Evolutionary conservation across 345 rosid genomes (phyloP), one percentile per base, ranked within the genome.

Genomic region (Arabidopsis arenosa): DNA sequence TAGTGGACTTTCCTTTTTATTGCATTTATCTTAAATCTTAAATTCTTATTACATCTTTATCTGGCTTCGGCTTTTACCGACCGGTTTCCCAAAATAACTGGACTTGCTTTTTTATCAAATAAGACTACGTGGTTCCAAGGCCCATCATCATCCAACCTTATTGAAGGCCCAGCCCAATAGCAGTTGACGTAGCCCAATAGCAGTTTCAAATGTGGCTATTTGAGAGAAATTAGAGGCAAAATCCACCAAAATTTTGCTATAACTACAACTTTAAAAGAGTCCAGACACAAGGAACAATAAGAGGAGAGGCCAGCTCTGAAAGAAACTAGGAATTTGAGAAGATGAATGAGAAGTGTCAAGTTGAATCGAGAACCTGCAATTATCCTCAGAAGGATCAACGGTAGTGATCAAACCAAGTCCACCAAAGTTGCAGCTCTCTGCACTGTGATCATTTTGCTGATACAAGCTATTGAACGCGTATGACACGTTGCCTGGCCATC

Each of bases 381-480:
- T 79, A 47, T 75, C 87, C 49, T 74, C 62, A 5, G 97, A 93
- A 11, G 97, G 97, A 81, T 93, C 92, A 17, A 88, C 93, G n/a
- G 90, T 85, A 0, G 97, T 89, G 75, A 93, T 84, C 89, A 93
- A 80, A 70, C 96, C 94, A 77, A 93, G 82, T 2, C 97, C 96
- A 32, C 88, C 91, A 80, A 91, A 93, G 73, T 88, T 79, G 75
- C 96, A 93, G 86, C 91, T 88, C 65, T 76, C 86, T 39, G 84
- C 81, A 28, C 55, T 86, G 78, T 93, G 98, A 82, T 90, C 88
- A 62, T 84, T 90, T 83, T 86, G 91, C 80, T 93, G 98, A 62
- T 85, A 93, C 85, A 87, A 90, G 80, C 91, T 89, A 73, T 93
- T 93, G 59, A 91, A 91, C 28, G 94, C 97, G 39, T 87, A 93